These are phyloP conservation scores for Penicillium vulpinum DNA, from an alignment of 2,329 filamentous ascomycete species.

Conservation along the genomic window DNA sequence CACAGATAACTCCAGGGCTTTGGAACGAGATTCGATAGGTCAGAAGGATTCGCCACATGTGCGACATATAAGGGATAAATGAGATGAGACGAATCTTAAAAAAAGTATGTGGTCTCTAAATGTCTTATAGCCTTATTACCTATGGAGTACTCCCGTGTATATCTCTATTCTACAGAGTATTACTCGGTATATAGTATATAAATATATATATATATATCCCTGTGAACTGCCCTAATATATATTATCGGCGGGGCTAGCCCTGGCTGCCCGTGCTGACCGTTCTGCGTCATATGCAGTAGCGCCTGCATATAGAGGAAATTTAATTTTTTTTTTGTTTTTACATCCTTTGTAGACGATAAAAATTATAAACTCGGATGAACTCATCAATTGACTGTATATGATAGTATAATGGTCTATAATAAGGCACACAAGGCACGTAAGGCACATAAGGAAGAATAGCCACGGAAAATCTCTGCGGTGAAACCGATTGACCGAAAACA, in stretches of 20 bases:
- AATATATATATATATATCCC: not conserved
- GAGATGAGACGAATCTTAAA: not conserved
- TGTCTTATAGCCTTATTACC: too few species aligned
- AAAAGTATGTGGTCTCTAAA: too few species aligned
- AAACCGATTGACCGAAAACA: constrained; percentile 5
- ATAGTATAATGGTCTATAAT: too few species aligned
- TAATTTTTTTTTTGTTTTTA: too few species aligned
- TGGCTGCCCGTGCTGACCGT: constrained; percentile 4
- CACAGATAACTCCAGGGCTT: not conserved
- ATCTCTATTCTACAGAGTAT: too few species aligned
- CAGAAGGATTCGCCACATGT: not conserved
- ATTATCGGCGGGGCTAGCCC: too few species aligned
- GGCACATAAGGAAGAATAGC: not conserved
- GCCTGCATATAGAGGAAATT: not conserved
- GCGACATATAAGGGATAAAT: not conserved
- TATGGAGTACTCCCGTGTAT: too few species aligned
- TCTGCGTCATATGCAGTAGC: not conserved
- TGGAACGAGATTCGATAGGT: constrained; percentile 1
- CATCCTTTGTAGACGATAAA: too few species aligned
- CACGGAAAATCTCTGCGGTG: constrained; percentile 1
- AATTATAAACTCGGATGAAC: too few species aligned
- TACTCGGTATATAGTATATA: too few species aligned
- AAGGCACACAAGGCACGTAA: too few species aligned
- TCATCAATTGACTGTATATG: not conserved
- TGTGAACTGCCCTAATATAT: too few species aligned